These are phyloP conservation scores for Coemansia sp. DNA, from an alignment of 192 early-diverging fungal genomes.

Conservation along the genomic window DNA sequence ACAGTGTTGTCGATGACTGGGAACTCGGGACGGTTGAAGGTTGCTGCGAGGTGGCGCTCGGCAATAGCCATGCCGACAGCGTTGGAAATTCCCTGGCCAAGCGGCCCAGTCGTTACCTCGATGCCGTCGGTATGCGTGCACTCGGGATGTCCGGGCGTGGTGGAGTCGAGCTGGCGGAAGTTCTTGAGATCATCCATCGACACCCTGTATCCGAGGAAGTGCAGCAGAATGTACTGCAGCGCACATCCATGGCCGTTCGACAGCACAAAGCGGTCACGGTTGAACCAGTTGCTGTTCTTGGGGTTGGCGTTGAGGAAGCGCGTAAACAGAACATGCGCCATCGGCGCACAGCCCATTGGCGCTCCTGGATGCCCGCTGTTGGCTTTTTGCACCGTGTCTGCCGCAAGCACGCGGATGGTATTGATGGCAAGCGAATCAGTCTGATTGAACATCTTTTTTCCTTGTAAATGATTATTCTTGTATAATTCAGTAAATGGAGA, in stretches of 20 bases:
- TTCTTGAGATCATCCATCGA: slow-evolving; percentile 87
- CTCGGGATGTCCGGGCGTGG: slow-evolving; percentile 97
- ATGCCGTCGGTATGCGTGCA: slow-evolving; percentile 81
- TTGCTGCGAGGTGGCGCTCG: slow-evolving; percentile 83
- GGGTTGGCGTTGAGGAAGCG: slow-evolving; percentile 82
- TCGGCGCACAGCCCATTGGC: slow-evolving; percentile 96
- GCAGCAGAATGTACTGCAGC: slow-evolving; percentile 86
- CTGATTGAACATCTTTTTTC: slow-evolving; percentile 12
- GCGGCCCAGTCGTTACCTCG: slow-evolving; percentile 96
- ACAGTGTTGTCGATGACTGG: slow-evolving; percentile 85
- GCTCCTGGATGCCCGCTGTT: slow-evolving; percentile 97
- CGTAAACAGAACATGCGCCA: slow-evolving; percentile 90
- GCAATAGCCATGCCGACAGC: slow-evolving; percentile 93
- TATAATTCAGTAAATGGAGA: too few relatives aligned
- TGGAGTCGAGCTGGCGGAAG: slow-evolving; percentile 81
- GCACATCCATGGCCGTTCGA: slow-evolving; percentile 98
- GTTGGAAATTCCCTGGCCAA: slow-evolving; percentile 90
- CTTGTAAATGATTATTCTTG: too few relatives aligned
- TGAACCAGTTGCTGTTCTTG: slow-evolving; percentile 86
- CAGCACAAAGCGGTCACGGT: slow-evolving; percentile 96
- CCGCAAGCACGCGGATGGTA: slow-evolving; percentile 87
- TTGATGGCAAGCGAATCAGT: slow-evolving; percentile 70
- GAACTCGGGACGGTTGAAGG: slow-evolving; percentile 88
- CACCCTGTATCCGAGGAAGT: slow-evolving; percentile 86
- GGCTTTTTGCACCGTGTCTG: slow-evolving; percentile 84